These are phyloP conservation scores for Aeminium ludgeri DNA, from an alignment of 495 filamentous ascomycete species.

Conservation along the genomic window DNA sequence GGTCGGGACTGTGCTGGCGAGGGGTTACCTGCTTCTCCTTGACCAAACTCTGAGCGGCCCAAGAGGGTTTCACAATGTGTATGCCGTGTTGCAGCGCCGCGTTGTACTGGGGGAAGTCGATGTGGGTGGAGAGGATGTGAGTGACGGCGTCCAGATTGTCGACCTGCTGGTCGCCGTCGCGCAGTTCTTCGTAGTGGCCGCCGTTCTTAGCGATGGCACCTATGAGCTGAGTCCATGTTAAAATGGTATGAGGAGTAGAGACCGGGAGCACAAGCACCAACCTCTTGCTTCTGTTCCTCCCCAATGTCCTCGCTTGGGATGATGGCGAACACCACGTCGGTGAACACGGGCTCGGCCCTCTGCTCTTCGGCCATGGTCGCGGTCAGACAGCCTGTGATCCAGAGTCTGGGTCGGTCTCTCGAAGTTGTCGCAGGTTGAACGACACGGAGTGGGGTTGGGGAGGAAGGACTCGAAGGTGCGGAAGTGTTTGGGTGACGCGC, in stretches of 20 bases:
- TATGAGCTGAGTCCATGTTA: conserved; percentile 1
- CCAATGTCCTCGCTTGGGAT: conserved; percentile 10
- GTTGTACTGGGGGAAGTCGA: conserved; percentile 74
- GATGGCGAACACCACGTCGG: conserved; percentile 8
- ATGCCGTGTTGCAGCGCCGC: conserved; percentile 54
- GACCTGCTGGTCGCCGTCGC: conserved; percentile 6
- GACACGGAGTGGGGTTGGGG: too few species aligned
- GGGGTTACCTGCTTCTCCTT: conserved; percentile 58
- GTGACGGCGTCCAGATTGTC: conserved; percentile 27
- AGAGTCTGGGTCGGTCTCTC: too few species aligned
- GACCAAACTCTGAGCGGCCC: conserved; percentile 51
- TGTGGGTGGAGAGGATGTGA: conserved; percentile 68
- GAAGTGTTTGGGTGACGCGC: too few species aligned
- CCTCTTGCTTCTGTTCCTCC: neutral
- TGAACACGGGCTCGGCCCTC: conserved; percentile 2
- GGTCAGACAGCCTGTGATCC: too few species aligned
- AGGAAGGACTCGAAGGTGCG: too few species aligned
- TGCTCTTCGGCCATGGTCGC: neutral
- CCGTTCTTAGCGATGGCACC: conserved; percentile 2
- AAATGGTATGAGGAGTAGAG: neutral
- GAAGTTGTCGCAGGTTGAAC: too few species aligned
- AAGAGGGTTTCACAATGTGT: conserved; percentile 68
- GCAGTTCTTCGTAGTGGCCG: conserved; percentile 5
- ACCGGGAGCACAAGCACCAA: neutral
- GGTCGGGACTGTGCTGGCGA: conserved; percentile 77